These are phyloP conservation scores for Trifolium pratense DNA, from an alignment of 306 rosid species.

Conservation along the genomic window DNA sequence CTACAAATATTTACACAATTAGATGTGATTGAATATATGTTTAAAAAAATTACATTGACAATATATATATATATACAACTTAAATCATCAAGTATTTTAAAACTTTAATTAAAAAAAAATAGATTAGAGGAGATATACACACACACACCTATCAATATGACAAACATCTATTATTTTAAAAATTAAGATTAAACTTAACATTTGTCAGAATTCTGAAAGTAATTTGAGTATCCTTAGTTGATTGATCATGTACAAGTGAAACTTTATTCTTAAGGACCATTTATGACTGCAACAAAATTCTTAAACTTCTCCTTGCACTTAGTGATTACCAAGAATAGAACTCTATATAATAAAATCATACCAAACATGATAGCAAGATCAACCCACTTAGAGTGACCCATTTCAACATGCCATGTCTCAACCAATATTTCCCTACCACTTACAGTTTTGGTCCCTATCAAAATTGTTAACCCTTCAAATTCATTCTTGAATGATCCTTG, in stretches of 20 bases:
- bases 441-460: not conserved
- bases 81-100: not conserved
- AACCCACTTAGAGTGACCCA: conserved; percentile 70
- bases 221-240: not conserved
- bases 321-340: conserved; percentile 54
- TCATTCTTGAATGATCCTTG: conserved; percentile 76
- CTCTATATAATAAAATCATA: conserved; percentile 59
- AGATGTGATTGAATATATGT: not conserved
- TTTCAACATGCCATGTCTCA: conserved; percentile 50
- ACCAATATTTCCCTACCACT: conserved; percentile 50
- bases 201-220: not conserved
- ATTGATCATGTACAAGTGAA: not conserved
- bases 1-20: too few relatives aligned
- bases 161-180: not conserved
- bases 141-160: not conserved
- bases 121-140: too few relatives aligned
- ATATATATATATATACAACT: too few relatives aligned
- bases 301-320: conserved; percentile 58
- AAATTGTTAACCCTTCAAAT: conserved; percentile 48
- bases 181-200: not conserved
- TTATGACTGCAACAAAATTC: conserved; percentile 25
- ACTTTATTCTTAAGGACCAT: not conserved
- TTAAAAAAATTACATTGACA: too few relatives aligned
- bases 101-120: too few relatives aligned
- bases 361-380: conserved; percentile 62